A percentile compares a stretch with the other conserved stretches of the same genome.
Conservation (phyloP, 192 early-diverging fungal genomes). For the Coemansia sp. region DNA sequence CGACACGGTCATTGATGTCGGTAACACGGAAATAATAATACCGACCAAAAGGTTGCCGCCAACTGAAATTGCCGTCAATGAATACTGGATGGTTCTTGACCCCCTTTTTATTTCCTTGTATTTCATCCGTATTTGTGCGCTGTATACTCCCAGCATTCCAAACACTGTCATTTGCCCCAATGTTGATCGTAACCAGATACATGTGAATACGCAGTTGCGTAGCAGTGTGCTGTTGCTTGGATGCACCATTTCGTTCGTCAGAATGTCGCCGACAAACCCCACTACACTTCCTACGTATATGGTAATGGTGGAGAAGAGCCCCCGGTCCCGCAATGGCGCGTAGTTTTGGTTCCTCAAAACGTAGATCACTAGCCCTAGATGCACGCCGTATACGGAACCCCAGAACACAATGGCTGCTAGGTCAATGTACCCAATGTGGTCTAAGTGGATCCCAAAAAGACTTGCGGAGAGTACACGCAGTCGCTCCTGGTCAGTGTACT, state of each 20-base stretch:
- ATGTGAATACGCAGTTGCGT: conserved; percentile 24
- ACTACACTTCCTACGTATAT: conserved; percentile 12
- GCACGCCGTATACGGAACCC: conserved; percentile 7
- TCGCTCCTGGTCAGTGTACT: conserved; percentile 25
- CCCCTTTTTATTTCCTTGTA: neutral
- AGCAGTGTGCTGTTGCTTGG: neutral
- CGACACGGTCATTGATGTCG: conserved; percentile 1
- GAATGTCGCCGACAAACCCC: conserved; percentile 42
- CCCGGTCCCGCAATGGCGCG: conserved; percentile 12
- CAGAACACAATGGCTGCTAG: conserved; percentile 15
- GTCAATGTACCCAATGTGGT: conserved; percentile 38
- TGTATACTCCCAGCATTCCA: neutral
- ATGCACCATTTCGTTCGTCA: conserved; percentile 32
- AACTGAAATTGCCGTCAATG: neutral
- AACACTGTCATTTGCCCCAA: conserved; percentile 21
- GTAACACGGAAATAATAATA: conserved; percentile 14
- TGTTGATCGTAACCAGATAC: conserved; percentile 36
- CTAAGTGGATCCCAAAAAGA: conserved; percentile 18
- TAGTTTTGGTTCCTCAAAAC: conserved; percentile 26
- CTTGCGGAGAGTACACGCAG: conserved; percentile 26
- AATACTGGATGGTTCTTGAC: neutral
- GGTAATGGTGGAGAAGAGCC: neutral
- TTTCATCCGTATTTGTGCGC: neutral
- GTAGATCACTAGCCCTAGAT: conserved; percentile 23
- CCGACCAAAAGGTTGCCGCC: neutral